phyloP scores from a whole-genome alignment of 1,284 basidiomycete species.

The Porphyrellus sp. region DNA sequence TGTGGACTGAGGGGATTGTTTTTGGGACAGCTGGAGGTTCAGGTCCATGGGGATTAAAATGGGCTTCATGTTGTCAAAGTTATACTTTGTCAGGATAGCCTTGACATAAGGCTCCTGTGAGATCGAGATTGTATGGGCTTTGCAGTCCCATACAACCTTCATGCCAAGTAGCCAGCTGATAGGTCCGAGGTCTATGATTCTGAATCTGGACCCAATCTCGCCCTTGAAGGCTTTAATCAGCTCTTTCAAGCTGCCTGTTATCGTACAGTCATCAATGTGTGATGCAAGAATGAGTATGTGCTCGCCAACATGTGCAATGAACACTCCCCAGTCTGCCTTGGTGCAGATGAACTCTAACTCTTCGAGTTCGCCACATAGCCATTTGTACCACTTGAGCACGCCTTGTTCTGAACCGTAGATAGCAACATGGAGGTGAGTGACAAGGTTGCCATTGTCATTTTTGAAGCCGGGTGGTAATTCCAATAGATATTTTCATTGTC shows the following conservation, averaged over 20 bases:
- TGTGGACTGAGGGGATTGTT: too few species aligned
- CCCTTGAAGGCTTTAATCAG: neutral
- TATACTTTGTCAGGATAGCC: neutral
- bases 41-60: neutral
- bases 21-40: neutral
- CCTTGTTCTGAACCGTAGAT: too few species aligned
- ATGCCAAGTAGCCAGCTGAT: neutral
- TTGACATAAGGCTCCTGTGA: neutral
- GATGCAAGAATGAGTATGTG: neutral
- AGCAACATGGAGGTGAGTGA: too few species aligned
- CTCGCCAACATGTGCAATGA: too few species aligned
- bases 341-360: too few species aligned
- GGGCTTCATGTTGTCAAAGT: neutral
- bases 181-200: neutral
- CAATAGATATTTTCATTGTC: too few species aligned
- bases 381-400: too few species aligned
- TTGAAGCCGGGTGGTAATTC: too few species aligned
- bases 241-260: neutral
- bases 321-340: too few species aligned
- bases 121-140: neutral
- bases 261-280: neutral
- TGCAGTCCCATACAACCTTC: neutral
- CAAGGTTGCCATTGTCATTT: too few species aligned
- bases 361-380: too few species aligned
- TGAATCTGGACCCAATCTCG: neutral